Conservation (phyloP, 352 stramenopile genomes). For the Pythium pyrilobum region DNA sequence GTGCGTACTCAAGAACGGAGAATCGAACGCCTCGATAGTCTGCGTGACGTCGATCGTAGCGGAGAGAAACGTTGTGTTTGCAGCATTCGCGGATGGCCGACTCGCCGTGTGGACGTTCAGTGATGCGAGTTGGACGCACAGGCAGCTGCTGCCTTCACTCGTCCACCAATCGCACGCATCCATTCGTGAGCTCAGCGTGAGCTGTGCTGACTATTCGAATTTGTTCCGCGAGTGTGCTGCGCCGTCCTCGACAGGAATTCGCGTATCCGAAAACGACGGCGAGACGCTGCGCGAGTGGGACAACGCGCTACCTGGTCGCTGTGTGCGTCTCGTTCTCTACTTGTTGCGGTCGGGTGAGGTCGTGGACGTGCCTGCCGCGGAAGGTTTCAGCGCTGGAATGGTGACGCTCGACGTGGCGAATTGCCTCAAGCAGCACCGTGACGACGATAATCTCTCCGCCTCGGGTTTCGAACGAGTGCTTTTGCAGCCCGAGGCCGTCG, state of each 20-base stretch:
- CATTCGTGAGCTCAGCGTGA: background rate
- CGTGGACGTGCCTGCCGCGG: conserved; percentile 1
- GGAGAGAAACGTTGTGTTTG: background rate
- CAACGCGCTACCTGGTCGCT: background rate
- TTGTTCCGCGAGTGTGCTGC: background rate
- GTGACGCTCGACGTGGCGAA: background rate
- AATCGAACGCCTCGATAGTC: background rate
- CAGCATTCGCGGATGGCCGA: background rate
- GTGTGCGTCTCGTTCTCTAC: conserved; percentile 9
- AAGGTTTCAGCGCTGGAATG: background rate
- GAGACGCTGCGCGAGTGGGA: background rate
- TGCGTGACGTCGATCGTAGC: background rate
- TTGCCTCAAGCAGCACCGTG: background rate
- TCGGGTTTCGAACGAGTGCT: conserved; percentile 9
- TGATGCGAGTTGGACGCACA: background rate
- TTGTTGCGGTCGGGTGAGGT: conserved; percentile 5
- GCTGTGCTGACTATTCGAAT: background rate
- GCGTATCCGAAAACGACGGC: background rate
- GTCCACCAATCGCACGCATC: background rate
- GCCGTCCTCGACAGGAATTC: no score
- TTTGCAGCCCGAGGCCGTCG: conserved; percentile 2
- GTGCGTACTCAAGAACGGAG: conserved; percentile 5
- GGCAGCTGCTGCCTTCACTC: background rate
- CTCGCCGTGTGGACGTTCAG: conserved; percentile 1
- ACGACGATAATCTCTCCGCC: background rate